phyloP scores from a whole-genome alignment of 2,329 filamentous ascomycete genomes.

The Podosphaera fusca region DNA sequence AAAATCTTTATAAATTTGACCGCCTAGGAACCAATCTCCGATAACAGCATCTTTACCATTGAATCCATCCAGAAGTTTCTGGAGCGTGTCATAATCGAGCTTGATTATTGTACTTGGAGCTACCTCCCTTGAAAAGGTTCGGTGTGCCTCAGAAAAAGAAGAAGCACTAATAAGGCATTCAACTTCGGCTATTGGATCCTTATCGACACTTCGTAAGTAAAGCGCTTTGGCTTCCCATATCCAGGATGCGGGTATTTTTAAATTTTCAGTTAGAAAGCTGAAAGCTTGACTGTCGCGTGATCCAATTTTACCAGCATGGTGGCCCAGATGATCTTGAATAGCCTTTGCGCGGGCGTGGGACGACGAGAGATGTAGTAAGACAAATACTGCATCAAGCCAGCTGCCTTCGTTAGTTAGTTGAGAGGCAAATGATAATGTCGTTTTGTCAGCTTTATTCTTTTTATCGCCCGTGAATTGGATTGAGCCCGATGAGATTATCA shows the following conservation, averaged over 20 bases:
- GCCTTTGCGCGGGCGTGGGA: slow-evolving; percentile 36
- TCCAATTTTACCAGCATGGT: slow-evolving; percentile 45
- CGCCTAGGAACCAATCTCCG: slow-evolving; percentile 54
- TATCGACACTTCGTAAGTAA: slow-evolving; percentile 50
- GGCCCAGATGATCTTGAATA: slow-evolving; percentile 50
- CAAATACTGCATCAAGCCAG: slow-evolving; percentile 51
- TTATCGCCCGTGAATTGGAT: slow-evolving; percentile 30
- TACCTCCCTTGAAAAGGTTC: slow-evolving; percentile 57
- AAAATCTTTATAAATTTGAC: slow-evolving; percentile 51
- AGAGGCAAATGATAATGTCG: slow-evolving; percentile 40
- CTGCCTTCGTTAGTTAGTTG: slow-evolving; percentile 39
- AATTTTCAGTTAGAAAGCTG: slow-evolving; percentile 33
- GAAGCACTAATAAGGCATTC: slow-evolving; percentile 58
- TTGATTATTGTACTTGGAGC: slow-evolving; percentile 66
- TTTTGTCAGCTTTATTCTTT: slow-evolving; percentile 36
- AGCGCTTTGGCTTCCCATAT: slow-evolving; percentile 73
- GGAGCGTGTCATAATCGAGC: slow-evolving; percentile 50
- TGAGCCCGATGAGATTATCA: slow-evolving; percentile 28
- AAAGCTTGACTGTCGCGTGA: slow-evolving; percentile 32
- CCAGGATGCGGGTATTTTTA: slow-evolving; percentile 55
- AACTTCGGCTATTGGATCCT: slow-evolving; percentile 48
- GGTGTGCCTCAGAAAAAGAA: slow-evolving; percentile 60
- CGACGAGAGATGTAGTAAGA: slow-evolving; percentile 52
- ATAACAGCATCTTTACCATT: slow-evolving; percentile 36
- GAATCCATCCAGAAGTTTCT: slow-evolving; percentile 49